Conservation (phyloP, 805 yeast genomes). For the Metschnikowia cerradonensis region DNA sequence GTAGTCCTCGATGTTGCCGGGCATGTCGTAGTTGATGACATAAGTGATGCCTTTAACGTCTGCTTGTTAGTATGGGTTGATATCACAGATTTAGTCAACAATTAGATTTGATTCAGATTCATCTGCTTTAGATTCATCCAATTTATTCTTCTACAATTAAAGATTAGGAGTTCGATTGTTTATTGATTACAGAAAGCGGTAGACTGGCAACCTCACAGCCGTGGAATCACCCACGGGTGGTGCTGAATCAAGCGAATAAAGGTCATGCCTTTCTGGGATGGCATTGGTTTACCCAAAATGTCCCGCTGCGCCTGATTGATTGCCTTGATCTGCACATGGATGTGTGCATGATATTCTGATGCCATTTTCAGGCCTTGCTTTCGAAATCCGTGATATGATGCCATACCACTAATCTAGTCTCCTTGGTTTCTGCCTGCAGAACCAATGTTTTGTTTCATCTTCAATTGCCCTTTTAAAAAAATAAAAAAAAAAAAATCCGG, state of each 20-base stretch:
- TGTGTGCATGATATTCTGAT: background rate
- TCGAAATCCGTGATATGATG: slow-evolving; percentile 1
- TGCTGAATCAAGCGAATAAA: slow-evolving; percentile 1
- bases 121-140: no score
- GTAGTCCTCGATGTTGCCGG: slow-evolving; percentile 96
- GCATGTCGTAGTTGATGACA: slow-evolving; percentile 95
- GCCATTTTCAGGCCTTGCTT: slow-evolving; percentile 2
- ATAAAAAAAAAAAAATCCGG: slow-evolving; percentile 3
- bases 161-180: slow-evolving; percentile 20
- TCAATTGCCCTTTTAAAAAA: slow-evolving; percentile 3
- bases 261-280: slow-evolving; percentile 3
- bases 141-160: slow-evolving; percentile 9
- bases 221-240: slow-evolving; percentile 6
- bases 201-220: background rate
- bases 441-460: slow-evolving; percentile 1
- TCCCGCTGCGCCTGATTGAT: background rate
- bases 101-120: no score
- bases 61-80: slow-evolving; percentile 37
- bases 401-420: slow-evolving; percentile 12
- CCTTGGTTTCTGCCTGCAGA: slow-evolving; percentile 10
- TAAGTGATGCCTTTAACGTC: slow-evolving; percentile 96
- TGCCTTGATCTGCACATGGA: background rate
- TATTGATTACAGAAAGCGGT: slow-evolving; percentile 21
- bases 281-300: slow-evolving; percentile 3
- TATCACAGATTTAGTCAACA: background rate